Base-by-base conservation (phyloP, 2,329 filamentous ascomycete genomes). In the Microsporum audouinii region DNA sequence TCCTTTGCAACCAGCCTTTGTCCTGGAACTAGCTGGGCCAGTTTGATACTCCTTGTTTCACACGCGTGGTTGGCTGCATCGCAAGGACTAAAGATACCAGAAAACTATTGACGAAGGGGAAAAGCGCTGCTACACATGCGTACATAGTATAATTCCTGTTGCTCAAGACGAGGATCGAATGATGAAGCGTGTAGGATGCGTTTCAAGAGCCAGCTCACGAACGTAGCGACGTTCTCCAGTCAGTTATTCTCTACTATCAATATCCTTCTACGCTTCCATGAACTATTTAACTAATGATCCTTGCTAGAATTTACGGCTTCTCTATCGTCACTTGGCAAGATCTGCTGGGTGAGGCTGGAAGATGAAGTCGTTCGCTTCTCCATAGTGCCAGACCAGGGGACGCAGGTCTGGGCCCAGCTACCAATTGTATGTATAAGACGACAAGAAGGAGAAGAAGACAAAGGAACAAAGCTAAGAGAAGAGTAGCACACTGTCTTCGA, bases 321-420 rank as follows among this genome's bases (percentile, higher is more conserved):
- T 3, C 77, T 87, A 59, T 79, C 82, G 33, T 84, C 83, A 12
- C 75, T 87, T 17, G 89, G 91, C 66, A 91, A 92, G 74, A 87
- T 95, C 64, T 90, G 89, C 53, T 96, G 91, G 91, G 81, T 96
- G 65, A 88, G 91, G 66, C 83, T 99, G 38, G 89, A 92, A 76
- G 84, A 95, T 76, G 86, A 91, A 62, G 86, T 87, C 60, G 86
- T 92, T 61, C 91, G 91, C 67, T 96, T 99, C 77, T 97, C 94
- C 63, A 89, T 97, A 69, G 92, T 97, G 64, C 91, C 94, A 0
- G 91, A 96, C 71, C 87, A 89, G 69, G 92, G 94, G 63, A 95
- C 90, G 6, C 92, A 97, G 79, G 92, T 97, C 60, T 99, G 94
- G 94, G 89, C 91, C 80, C 91, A 80, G 71, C 86, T 84, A 51